Evolutionary conservation across 2,329 filamentous ascomycete genomes (phyloP), one percentile per base, ranked within the genome.

Genomic region (Colletotrichum australisinense): DNA sequence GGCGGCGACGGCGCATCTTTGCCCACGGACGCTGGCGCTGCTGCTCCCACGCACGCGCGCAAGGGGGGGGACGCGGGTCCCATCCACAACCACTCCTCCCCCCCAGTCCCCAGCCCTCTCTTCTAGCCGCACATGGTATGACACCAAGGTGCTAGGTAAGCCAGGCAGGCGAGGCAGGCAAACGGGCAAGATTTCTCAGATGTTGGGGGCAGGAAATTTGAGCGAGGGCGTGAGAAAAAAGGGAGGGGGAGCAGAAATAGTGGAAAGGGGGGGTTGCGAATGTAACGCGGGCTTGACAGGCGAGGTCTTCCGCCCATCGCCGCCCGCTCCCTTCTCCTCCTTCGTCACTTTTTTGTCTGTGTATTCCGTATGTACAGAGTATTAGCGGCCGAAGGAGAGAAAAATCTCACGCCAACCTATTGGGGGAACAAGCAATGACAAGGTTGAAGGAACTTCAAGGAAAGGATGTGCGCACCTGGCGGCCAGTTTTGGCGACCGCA

Each of bases 281-380:
- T 74, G 68, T 49, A 74, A 74, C 72, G 57, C 72, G 63, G 72
- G 63, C 63, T 59, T 63, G 52, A 72, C 68, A 68, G 63, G 68
- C 72, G 68, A 72, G 67, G 63, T 49, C 60, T 73, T 52, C 70
- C 70, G 70, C 67, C 60, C 67, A 65, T 57, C 67, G 60, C 32
- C 55, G 55, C 56, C 56, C 56, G 56, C 56, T 28, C 59, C 38
- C 38, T 42, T 16, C 14, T 42, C 16, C 42, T n/a, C 19, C 42
- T n/a, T 46, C 16, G 42, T 49, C 42, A 49, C 42, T 49, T 42
- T 42, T 42, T 16, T 49, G 42, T 69, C 16, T 56, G 68, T 46
- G 35, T 60, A 57, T 58, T 49, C 56, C 52, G 52, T 35, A 19
- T 42, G 60, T 14, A 26, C 38, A 7, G 14, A 56, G 60, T 30